These are phyloP conservation scores for Sphaceloma murrayae DNA, from an alignment of 2,329 filamentous ascomycete genomes.

Conservation along the genomic window DNA sequence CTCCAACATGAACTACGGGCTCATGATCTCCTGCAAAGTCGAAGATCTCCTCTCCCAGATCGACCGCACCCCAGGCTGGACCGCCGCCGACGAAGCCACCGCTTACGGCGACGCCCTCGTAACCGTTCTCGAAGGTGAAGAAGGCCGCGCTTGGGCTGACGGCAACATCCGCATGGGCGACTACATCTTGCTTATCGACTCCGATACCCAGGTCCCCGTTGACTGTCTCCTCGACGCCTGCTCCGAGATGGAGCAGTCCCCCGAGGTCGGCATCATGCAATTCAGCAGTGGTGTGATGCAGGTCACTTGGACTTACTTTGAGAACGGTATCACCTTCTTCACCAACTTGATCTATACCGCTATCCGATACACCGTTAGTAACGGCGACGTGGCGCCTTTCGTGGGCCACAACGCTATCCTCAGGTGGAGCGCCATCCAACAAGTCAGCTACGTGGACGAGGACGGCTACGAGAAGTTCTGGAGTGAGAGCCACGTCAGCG, in stretches of 20 bases:
- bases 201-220: constrained; percentile 57
- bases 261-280: constrained; percentile 64
- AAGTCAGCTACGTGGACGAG: constrained; percentile 47
- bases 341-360: constrained; percentile 68
- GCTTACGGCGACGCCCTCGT: constrained; percentile 44
- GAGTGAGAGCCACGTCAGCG: constrained; percentile 67
- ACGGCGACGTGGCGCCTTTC: constrained; percentile 64
- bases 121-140: constrained; percentile 45
- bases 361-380: constrained; percentile 60
- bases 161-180: constrained; percentile 54
- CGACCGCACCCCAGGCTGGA: constrained; percentile 31
- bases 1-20: constrained; percentile 65
- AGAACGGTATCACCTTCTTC: constrained; percentile 69
- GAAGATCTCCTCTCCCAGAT: constrained; percentile 47
- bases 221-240: constrained; percentile 61
- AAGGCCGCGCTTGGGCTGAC: constrained; percentile 48
- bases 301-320: constrained; percentile 61
- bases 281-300: constrained; percentile 70
- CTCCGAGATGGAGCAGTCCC: constrained; percentile 61
- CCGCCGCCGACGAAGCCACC: constrained; percentile 30
- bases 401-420: constrained; percentile 71
- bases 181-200: constrained; percentile 58
- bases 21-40: constrained; percentile 52
- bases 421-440: constrained; percentile 56
- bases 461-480: constrained; percentile 59